Evolutionary conservation across 179 eudicot genomes (phyloP).

Genomic region (Drosera spatulata): DNA sequence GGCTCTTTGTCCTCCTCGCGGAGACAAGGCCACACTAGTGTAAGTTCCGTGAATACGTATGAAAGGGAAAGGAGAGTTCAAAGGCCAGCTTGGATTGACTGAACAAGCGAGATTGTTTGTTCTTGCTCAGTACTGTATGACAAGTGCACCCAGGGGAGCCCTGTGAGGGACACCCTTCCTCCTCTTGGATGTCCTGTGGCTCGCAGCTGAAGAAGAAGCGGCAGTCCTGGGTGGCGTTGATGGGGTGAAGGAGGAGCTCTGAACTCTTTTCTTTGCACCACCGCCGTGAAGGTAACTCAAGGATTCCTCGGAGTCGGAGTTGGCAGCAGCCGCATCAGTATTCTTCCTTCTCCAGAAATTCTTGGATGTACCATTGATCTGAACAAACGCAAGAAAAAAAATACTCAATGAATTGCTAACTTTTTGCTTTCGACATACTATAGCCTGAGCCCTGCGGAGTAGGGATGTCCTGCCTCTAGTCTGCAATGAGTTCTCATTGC

Average conservation of each 20-base stretch:
- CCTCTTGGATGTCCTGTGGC: constrained; percentile 24
- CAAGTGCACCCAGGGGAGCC: constrained; percentile 18
- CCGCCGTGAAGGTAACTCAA: background rate
- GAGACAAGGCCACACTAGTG: too few relatives aligned
- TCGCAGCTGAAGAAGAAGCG: background rate
- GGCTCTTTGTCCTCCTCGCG: too few relatives aligned
- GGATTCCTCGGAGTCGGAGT: background rate
- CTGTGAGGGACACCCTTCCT: constrained; percentile 46
- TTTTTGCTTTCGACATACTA: too few relatives aligned
- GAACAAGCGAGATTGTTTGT: too few relatives aligned
- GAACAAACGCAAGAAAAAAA: background rate
- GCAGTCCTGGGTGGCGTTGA: constrained; percentile 30
- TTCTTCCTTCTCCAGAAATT: constrained; percentile 8
- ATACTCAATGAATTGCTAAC: too few relatives aligned
- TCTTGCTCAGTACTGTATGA: background rate
- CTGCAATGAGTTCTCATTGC: too few relatives aligned
- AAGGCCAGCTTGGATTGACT: too few relatives aligned
- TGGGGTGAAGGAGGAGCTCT: constrained; percentile 15
- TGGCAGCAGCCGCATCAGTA: background rate
- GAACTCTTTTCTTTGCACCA: background rate
- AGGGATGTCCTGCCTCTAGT: too few relatives aligned
- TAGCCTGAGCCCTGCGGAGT: too few relatives aligned
- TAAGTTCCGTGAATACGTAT: too few relatives aligned
- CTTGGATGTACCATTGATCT: constrained; percentile 38
- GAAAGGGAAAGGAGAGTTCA: too few relatives aligned